phyloP scores from a whole-genome alignment of 139 green algal species.

The Parachlorella kessleri region DNA sequence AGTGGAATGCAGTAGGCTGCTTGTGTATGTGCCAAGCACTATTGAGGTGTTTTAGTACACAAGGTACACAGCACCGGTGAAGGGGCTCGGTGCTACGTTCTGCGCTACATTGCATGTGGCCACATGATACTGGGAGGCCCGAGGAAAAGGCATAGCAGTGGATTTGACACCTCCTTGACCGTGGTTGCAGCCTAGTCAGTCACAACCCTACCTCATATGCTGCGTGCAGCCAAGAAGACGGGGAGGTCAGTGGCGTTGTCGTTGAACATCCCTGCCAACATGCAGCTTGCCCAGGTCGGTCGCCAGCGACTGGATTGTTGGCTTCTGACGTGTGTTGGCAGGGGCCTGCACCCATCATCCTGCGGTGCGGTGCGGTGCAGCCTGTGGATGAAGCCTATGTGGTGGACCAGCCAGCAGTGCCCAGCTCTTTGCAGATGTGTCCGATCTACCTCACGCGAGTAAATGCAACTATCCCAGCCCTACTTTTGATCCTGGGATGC shows the following conservation, averaged over 20 bases:
- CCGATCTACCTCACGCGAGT: no score
- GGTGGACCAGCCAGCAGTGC: neutral
- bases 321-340: neutral
- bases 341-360: neutral
- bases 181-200: no score
- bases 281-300: neutral
- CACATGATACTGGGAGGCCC: neutral
- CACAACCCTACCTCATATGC: no score
- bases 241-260: slow-evolving; percentile 13
- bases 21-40: neutral
- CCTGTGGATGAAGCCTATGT: neutral
- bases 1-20: neutral
- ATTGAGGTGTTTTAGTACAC: neutral
- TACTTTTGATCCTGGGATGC: no score
- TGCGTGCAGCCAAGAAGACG: slow-evolving; percentile 12
- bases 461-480: no score
- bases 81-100: no score
- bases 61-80: no score
- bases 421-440: neutral
- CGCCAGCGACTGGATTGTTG: neutral
- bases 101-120: neutral
- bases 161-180: no score
- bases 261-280: slow-evolving; percentile 19
- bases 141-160: no score
- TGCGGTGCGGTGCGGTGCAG: no score